Evolutionary conservation across 2,329 filamentous ascomycete species (phyloP).

Genomic region (Cercospora sp.): DNA sequence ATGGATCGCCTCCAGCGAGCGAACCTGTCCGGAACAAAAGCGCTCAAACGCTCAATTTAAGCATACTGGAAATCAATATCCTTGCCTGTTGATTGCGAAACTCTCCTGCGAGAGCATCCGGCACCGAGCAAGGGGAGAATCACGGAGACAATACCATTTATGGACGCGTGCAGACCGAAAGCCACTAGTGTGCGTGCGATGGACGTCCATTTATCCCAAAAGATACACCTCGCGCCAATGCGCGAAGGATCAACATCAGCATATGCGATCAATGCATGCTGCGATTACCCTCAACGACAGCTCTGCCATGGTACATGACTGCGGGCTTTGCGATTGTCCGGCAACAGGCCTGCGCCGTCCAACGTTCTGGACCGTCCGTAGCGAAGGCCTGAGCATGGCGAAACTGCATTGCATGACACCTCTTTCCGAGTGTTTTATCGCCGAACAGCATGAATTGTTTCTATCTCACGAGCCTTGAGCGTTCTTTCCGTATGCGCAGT

Average conservation of each 20-base stretch:
- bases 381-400: background rate
- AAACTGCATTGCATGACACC: background rate
- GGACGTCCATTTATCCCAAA: background rate
- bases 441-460: background rate
- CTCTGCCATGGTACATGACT: background rate
- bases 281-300: background rate
- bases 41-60: background rate
- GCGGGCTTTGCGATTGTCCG: background rate
- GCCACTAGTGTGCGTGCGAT: background rate
- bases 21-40: background rate
- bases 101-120: background rate
- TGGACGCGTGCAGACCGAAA: background rate
- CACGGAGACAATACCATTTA: background rate
- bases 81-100: background rate
- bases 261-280: background rate
- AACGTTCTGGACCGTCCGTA: background rate
- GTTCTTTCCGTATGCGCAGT: background rate
- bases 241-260: background rate
- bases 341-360: background rate
- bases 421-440: background rate
- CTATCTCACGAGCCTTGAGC: background rate
- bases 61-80: constrained; percentile 7
- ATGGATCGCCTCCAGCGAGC: background rate
- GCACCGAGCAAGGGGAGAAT: background rate
- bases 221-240: background rate